Percentiles rank a stretch among this genome's conserved stretches.
phyloP scores from a whole-genome alignment of 176 grass and related monocot genomes.

The Phragmites australis region DNA sequence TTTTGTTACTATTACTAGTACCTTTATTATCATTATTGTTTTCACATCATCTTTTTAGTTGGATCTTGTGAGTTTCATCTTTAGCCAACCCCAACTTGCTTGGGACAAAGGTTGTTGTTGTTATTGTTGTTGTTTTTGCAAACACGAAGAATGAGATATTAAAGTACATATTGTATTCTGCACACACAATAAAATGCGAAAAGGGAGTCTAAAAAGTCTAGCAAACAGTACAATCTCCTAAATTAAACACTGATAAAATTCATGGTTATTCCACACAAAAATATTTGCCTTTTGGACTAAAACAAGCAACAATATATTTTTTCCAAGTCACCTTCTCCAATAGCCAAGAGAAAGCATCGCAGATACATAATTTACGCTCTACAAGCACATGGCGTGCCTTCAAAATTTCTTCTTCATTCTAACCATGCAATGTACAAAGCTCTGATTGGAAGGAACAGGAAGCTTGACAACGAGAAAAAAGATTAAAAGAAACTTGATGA shows the following conservation, averaged over 20 bases:
- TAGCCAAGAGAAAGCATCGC: slow-evolving; percentile 3
- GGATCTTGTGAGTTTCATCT: no score
- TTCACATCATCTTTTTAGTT: no score
- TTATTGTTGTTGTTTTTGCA: no score
- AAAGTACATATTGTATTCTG: neutral
- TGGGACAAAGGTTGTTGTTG: no score
- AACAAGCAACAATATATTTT: neutral
- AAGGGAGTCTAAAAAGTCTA: slow-evolving; percentile 15
- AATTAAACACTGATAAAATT: neutral
- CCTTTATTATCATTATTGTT: no score
- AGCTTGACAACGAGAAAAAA: neutral
- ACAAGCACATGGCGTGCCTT: neutral
- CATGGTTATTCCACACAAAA: neutral
- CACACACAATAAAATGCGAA: neutral
- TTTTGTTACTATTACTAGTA: no score
- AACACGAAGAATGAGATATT: neutral
- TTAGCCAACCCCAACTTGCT: no score
- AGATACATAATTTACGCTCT: neutral
- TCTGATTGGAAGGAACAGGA: neutral
- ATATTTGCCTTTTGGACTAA: neutral
- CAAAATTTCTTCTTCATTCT: neutral
- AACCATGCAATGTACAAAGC: neutral
- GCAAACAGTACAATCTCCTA: slow-evolving; percentile 10
- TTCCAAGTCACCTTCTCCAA: slow-evolving; percentile 19
- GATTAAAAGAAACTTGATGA: neutral